phyloP scores from a whole-genome alignment of 2,329 filamentous ascomycete genomes.

The Aspergillus uvarum region DNA sequence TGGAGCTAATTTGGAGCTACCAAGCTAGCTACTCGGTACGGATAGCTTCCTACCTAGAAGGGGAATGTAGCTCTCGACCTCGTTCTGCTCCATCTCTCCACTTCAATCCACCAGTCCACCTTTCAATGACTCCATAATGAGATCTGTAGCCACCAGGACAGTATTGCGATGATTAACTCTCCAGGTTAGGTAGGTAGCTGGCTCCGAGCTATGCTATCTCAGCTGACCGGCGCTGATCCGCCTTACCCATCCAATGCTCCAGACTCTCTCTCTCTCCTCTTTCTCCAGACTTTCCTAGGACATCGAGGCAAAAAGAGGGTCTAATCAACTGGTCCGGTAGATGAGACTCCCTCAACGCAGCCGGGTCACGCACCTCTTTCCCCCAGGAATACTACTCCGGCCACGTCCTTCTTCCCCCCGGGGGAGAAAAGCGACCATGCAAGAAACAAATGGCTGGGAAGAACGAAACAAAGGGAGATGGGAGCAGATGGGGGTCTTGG shows the following conservation, averaged over 20 bases:
- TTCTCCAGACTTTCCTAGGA: not conserved
- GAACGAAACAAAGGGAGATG: not conserved
- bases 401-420: not conserved
- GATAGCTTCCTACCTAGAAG: not conserved
- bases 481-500: not conserved
- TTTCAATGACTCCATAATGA: not conserved
- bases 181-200: not conserved
- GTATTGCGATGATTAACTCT: not conserved
- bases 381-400: not conserved
- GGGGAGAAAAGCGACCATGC: not conserved
- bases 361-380: not conserved
- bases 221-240: not conserved
- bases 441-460: constrained; percentile 2
- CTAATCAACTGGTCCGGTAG: not conserved
- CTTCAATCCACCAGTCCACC: not conserved
- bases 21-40: not conserved
- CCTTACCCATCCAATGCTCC: not conserved
- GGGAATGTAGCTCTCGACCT: not conserved
- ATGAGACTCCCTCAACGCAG: not conserved
- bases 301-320: not conserved
- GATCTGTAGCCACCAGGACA: not conserved
- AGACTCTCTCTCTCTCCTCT: not conserved
- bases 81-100: not conserved
- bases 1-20: not conserved
- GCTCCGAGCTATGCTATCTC: not conserved